A percentile compares a stretch with the other conserved stretches of the same genome.
Conservation (phyloP, 305 asterid genomes). For the Fraxinus dipetala region DNA sequence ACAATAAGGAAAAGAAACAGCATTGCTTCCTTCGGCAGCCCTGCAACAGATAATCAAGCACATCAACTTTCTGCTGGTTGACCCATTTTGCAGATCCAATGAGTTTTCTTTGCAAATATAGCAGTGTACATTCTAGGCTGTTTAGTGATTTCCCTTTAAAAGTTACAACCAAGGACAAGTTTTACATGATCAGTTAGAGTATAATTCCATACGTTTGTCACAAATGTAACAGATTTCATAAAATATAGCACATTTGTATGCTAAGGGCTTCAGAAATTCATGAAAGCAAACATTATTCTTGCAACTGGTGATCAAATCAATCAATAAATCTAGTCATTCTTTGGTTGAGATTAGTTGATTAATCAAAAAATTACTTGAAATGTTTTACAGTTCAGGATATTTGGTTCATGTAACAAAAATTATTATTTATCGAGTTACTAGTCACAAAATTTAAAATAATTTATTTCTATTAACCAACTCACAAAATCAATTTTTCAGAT, state of each 20-base stretch:
- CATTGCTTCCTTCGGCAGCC: conserved; percentile 4
- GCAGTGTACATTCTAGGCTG: neutral
- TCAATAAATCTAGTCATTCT: neutral
- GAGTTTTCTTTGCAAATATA: neutral
- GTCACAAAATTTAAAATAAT: neutral
- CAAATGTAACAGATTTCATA: neutral
- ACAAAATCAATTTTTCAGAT: neutral
- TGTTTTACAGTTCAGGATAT: neutral
- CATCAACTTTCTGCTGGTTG: neutral
- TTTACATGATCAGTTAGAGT: neutral
- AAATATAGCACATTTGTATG: neutral
- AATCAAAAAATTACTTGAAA: neutral
- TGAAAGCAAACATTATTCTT: neutral
- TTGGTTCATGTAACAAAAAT: neutral
- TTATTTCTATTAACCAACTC: neutral
- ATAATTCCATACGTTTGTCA: neutral
- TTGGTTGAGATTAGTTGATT: neutral
- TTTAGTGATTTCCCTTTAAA: neutral
- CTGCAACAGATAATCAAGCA: neutral
- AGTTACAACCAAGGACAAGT: neutral
- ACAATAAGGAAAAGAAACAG: conserved; percentile 14
- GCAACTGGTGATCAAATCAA: neutral
- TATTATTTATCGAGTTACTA: neutral
- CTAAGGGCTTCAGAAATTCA: neutral
- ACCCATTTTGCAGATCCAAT: conserved; percentile 3